phyloP scores from a whole-genome alignment of 169 alveolate genomes.

The Besnoitia besnoiti region DNA sequence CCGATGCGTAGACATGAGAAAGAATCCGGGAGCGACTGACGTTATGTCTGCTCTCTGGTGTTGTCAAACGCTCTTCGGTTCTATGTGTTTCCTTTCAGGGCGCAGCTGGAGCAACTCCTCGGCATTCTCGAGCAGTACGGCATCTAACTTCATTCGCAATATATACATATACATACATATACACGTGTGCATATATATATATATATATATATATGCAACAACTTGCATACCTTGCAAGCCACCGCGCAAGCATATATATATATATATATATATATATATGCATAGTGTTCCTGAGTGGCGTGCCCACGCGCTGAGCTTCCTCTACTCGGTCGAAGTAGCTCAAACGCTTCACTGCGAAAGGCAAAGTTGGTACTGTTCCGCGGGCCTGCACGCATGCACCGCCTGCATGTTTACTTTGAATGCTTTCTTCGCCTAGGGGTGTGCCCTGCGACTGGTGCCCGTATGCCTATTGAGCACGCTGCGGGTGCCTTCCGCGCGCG shows the following conservation, averaged over 20 bases:
- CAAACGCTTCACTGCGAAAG: too few relatives aligned
- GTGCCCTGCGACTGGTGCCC: too few relatives aligned
- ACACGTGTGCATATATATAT: background rate
- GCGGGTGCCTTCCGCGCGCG: too few relatives aligned
- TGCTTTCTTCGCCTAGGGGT: too few relatives aligned
- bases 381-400: too few relatives aligned
- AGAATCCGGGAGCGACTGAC: background rate
- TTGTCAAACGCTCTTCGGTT: too few relatives aligned
- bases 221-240: background rate
- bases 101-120: slow-evolving; percentile 57
- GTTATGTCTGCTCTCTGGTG: too few relatives aligned
- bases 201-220: background rate
- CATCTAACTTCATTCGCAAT: background rate
- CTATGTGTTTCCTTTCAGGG: background rate
- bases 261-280: background rate
- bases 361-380: too few relatives aligned
- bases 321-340: too few relatives aligned
- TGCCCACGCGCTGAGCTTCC: too few relatives aligned
- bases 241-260: background rate
- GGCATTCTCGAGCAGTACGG: slow-evolving; percentile 54
- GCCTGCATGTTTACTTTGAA: too few relatives aligned
- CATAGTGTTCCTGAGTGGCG: background rate
- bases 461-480: too few relatives aligned
- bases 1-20: background rate
- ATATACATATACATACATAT: background rate